Conservation (phyloP, 352 stramenopile species). For the Phytopythium sindhum region DNA sequence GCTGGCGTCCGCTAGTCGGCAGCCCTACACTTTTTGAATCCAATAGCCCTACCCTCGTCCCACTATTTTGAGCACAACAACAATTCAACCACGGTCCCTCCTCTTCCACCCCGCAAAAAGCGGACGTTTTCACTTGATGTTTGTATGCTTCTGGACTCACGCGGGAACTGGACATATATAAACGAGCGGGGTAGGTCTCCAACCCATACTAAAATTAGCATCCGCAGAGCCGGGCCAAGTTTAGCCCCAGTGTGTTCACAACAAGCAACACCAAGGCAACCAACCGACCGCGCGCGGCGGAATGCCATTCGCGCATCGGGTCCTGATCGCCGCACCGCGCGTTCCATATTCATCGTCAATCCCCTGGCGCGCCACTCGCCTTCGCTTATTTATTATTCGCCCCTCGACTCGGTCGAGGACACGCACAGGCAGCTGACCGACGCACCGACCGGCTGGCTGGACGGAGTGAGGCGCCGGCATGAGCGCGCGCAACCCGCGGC, state of each 20-base stretch:
- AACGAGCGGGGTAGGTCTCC: not conserved
- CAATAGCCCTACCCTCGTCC: too few relatives aligned
- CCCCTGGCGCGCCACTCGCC: not conserved
- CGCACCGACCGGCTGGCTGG: not conserved
- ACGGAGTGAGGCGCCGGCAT: not conserved
- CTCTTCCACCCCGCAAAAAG: not conserved
- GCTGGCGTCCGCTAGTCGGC: too few relatives aligned
- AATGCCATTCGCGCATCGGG: constrained; percentile 1
- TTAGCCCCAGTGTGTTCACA: not conserved
- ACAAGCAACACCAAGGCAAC: not conserved
- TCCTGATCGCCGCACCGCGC: not conserved
- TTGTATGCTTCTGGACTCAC: not conserved
- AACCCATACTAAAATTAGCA: not conserved
- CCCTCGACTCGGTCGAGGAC: too few relatives aligned
- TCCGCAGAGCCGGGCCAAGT: constrained; percentile 2
- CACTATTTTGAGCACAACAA: too few relatives aligned
- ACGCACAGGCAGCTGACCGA: not conserved
- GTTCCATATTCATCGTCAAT: not conserved
- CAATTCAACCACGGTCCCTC: not conserved
- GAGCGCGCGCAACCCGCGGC: constrained; percentile 23
- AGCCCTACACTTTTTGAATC: too few relatives aligned
- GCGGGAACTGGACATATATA: not conserved
- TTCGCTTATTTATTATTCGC: too few relatives aligned
- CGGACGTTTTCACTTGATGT: not conserved
- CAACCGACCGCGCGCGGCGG: not conserved